A percentile compares a stretch with the other conserved stretches of the same genome.
Evolutionary conservation across 2,329 filamentous ascomycete species (phyloP).

Genomic region (Penicillium brasilianum): DNA sequence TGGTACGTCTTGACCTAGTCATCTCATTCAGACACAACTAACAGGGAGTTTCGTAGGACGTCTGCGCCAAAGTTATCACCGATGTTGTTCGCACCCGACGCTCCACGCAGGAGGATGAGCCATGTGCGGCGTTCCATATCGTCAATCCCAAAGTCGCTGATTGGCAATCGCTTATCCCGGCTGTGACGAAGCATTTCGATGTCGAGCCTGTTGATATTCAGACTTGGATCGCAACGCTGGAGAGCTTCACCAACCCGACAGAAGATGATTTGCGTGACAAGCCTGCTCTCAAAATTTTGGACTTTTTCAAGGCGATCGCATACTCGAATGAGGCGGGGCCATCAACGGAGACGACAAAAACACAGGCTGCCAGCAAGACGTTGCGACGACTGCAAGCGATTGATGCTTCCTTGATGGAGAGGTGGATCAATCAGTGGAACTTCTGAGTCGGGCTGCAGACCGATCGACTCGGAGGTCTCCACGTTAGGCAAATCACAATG

Average conservation of each 20-base stretch:
- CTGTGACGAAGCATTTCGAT: slow-evolving; percentile 16
- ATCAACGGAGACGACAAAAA: neutral
- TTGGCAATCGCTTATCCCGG: slow-evolving; percentile 19
- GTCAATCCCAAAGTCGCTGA: slow-evolving; percentile 17
- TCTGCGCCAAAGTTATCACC: slow-evolving; percentile 17
- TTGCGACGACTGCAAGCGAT: neutral
- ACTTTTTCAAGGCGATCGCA: slow-evolving; percentile 23
- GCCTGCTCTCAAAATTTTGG: slow-evolving; percentile 26
- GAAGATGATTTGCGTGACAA: slow-evolving; percentile 20
- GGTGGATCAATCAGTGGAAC: neutral
- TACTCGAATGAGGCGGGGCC: slow-evolving; percentile 12
- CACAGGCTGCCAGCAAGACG: neutral
- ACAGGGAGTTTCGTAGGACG: slow-evolving; percentile 8
- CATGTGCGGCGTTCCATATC: slow-evolving; percentile 11
- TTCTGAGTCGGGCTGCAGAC: neutral
- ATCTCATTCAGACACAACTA: neutral
- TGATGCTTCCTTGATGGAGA: neutral
- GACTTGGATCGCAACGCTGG: slow-evolving; percentile 20
- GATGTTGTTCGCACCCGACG: slow-evolving; percentile 21
- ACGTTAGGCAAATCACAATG: neutral
- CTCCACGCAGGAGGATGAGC: slow-evolving; percentile 17
- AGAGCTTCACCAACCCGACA: slow-evolving; percentile 15
- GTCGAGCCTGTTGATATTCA: slow-evolving; percentile 14
- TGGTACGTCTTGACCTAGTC: slow-evolving; percentile 21
- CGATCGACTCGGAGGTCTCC: neutral